Evolutionary conservation across 331 rosid genomes (phyloP).

Genomic region (Acacia concinna): DNA sequence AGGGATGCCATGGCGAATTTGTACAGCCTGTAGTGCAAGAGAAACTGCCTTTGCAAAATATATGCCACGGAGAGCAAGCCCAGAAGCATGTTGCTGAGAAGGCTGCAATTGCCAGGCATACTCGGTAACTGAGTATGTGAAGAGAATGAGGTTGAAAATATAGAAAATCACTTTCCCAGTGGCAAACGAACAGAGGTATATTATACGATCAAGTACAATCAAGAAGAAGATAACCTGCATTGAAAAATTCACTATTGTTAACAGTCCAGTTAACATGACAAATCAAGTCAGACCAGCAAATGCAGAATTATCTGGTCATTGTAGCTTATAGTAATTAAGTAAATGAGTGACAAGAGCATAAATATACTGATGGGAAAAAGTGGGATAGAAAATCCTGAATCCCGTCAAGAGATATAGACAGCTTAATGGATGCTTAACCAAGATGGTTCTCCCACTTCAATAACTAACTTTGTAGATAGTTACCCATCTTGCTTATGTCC

Average conservation of each 20-base stretch:
- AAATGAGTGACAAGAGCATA: conserved; percentile 4
- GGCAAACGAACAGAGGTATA: conserved; percentile 96
- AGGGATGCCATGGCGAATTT: conserved; percentile 87
- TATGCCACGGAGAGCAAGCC: conserved; percentile 83
- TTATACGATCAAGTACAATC: conserved; percentile 93
- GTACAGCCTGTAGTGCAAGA: conserved; percentile 89
- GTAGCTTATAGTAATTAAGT: conserved; percentile 16
- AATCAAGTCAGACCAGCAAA: conserved; percentile 30
- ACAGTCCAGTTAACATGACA: conserved; percentile 26
- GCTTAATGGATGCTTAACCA: neutral
- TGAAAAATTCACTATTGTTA: conserved; percentile 39
- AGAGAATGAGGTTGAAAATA: conserved; percentile 89
- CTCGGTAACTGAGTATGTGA: conserved; percentile 83
- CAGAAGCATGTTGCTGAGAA: conserved; percentile 60
- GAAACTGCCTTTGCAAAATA: conserved; percentile 87
- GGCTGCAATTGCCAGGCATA: conserved; percentile 93
- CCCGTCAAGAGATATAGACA: neutral
- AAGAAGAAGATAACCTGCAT: conserved; percentile 93
- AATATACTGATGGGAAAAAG: neutral
- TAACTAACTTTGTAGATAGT: neutral
- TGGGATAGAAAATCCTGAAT: neutral
- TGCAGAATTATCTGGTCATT: conserved; percentile 23
- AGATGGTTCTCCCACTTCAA: neutral
- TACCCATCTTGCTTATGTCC: neutral
- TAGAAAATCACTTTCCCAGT: conserved; percentile 88